Evolutionary conservation across 176 grass and related monocot genomes (phyloP).

Genomic region (Otatea glauca): DNA sequence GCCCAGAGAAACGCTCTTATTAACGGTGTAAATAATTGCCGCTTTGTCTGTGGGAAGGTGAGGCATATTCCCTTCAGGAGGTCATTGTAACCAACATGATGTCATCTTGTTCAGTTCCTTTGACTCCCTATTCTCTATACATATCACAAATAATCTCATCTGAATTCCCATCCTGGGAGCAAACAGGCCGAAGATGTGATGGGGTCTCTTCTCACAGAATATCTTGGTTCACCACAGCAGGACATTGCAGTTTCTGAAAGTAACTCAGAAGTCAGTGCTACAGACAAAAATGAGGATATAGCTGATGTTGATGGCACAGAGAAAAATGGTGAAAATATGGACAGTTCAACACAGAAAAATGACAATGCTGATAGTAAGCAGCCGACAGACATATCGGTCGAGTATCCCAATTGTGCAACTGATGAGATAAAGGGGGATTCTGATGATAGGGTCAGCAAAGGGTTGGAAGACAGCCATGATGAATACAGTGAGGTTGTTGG

Average conservation of each 20-base stretch:
- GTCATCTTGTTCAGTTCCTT: background rate
- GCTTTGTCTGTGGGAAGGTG: constrained; percentile 89
- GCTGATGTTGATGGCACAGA: constrained; percentile 16
- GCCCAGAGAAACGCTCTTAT: constrained; percentile 87
- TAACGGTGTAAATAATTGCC: constrained; percentile 80
- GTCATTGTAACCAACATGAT: background rate
- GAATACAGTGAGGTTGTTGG: constrained; percentile 24
- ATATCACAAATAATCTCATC: constrained; percentile 33
- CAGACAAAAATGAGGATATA: constrained; percentile 34
- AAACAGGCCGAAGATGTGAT: constrained; percentile 88
- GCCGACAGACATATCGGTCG: background rate
- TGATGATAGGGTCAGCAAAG: constrained; percentile 37
- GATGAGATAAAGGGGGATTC: constrained; percentile 37
- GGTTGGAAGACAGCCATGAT: constrained; percentile 46
- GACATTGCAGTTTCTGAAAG: constrained; percentile 35
- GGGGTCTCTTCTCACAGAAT: constrained; percentile 79
- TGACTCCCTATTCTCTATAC: background rate
- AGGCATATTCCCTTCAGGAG: constrained; percentile 22
- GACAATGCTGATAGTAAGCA: constrained; percentile 40
- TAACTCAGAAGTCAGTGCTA: constrained; percentile 35
- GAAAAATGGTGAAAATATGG: constrained; percentile 36
- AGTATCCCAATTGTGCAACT: constrained; percentile 31
- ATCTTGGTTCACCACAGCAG: constrained; percentile 76
- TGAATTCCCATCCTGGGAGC: constrained; percentile 42
- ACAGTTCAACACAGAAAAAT: constrained; percentile 18